Conservation (phyloP, 768 basidiomycete genomes). For the Gymnopilus dilepis region DNA sequence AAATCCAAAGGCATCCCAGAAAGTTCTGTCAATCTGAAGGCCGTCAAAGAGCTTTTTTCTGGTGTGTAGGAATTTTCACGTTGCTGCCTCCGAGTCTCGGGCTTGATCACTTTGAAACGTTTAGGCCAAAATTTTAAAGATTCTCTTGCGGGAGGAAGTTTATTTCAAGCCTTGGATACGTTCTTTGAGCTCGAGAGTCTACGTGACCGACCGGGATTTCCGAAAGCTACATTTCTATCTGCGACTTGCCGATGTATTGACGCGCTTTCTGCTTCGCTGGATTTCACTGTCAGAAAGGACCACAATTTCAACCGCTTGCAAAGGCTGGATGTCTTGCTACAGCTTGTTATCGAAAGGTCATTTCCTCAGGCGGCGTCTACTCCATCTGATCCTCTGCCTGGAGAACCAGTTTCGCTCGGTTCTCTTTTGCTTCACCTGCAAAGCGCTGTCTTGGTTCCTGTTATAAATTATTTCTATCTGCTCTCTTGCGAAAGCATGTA, state of each 20-base stretch:
- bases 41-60: background rate
- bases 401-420: background rate
- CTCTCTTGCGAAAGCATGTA: slow-evolving; percentile 27
- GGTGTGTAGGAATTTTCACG: slow-evolving; percentile 1
- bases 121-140: slow-evolving; percentile 1
- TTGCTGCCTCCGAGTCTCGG: no score
- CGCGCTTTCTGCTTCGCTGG: slow-evolving; percentile 26
- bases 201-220: slow-evolving; percentile 24
- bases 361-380: background rate
- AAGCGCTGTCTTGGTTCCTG: slow-evolving; percentile 14
- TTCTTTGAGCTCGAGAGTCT: slow-evolving; percentile 35
- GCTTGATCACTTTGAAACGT: background rate
- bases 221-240: slow-evolving; percentile 32
- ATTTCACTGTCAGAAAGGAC: slow-evolving; percentile 13
- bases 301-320: slow-evolving; percentile 27
- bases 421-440: slow-evolving; percentile 8
- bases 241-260: slow-evolving; percentile 36
- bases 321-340: slow-evolving; percentile 13
- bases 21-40: slow-evolving; percentile 4
- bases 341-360: slow-evolving; percentile 12
- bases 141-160: background rate
- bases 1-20: background rate
- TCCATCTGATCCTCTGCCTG: background rate
- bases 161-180: slow-evolving; percentile 34
- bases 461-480: slow-evolving; percentile 35